Conservation (phyloP, 768 basidiomycete species). For the Boletus patriciae region DNA sequence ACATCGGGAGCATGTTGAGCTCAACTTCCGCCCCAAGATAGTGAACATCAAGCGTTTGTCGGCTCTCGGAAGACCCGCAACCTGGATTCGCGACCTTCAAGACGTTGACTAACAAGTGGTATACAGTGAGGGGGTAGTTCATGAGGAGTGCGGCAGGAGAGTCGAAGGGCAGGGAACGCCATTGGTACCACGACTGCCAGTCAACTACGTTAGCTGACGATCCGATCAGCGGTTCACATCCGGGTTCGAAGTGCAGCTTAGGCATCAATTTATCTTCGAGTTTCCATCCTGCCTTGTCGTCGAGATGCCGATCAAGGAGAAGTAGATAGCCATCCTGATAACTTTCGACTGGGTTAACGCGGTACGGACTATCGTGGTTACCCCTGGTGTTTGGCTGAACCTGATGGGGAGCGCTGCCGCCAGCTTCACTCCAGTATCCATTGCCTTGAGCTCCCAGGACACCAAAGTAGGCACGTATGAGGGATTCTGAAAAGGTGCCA, state of each 20-base stretch:
- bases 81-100: slow-evolving; percentile 32
- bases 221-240: slow-evolving; percentile 28
- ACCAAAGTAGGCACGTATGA: slow-evolving; percentile 37
- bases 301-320: slow-evolving; percentile 31
- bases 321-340: slow-evolving; percentile 38
- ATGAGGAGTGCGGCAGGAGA: slow-evolving; percentile 47
- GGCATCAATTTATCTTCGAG: slow-evolving; percentile 37
- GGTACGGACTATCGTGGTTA: neutral
- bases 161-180: slow-evolving; percentile 43
- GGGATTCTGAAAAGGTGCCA: slow-evolving; percentile 36
- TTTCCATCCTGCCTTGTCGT: slow-evolving; percentile 39
- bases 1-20: slow-evolving; percentile 43
- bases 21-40: slow-evolving; percentile 43
- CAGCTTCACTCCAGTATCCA: slow-evolving; percentile 44
- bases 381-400: slow-evolving; percentile 16
- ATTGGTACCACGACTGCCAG: slow-evolving; percentile 48
- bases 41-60: slow-evolving; percentile 35
- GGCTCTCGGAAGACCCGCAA: slow-evolving; percentile 17
- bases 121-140: slow-evolving; percentile 44
- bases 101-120: slow-evolving; percentile 37
- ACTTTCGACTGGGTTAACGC: slow-evolving; percentile 12
- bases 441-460: slow-evolving; percentile 41
- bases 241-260: slow-evolving; percentile 30
- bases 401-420: slow-evolving; percentile 36
- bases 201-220: slow-evolving; percentile 32